These are phyloP conservation scores for Striga asiatica DNA, from an alignment of 257 asterid genomes.

Conservation along the genomic window DNA sequence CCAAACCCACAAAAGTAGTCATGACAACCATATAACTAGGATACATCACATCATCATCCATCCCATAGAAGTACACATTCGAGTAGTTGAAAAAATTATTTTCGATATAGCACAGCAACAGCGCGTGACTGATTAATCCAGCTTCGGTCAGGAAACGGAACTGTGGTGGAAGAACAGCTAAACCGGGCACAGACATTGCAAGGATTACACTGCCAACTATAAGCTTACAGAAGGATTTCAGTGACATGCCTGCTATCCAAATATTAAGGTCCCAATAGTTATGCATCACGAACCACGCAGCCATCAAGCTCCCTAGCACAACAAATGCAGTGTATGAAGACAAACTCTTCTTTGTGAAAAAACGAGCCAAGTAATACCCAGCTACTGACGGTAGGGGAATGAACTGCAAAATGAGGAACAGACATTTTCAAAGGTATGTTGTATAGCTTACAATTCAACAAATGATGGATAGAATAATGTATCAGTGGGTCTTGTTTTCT, in stretches of 20 bases:
- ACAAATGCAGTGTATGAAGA: slow-evolving; percentile 81
- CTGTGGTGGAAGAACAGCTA: slow-evolving; percentile 80
- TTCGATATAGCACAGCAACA: slow-evolving; percentile 81
- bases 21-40: slow-evolving; percentile 94
- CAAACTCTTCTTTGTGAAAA: slow-evolving; percentile 81
- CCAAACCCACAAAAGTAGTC: slow-evolving; percentile 84
- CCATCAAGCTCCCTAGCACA: slow-evolving; percentile 89
- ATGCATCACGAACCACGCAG: slow-evolving; percentile 92
- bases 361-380: slow-evolving; percentile 91
- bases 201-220: slow-evolving; percentile 82
- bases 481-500: background rate
- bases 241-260: slow-evolving; percentile 98
- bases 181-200: slow-evolving; percentile 92
- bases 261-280: slow-evolving; percentile 96
- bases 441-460: slow-evolving; percentile 2
- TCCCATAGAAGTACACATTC: slow-evolving; percentile 76
- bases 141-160: slow-evolving; percentile 63
- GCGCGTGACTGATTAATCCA: slow-evolving; percentile 75
- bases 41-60: slow-evolving; percentile 95
- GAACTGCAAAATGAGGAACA: slow-evolving; percentile 50
- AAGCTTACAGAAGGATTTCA: slow-evolving; percentile 91
- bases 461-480: slow-evolving; percentile 13
- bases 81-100: slow-evolving; percentile 82
- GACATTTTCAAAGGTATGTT: slow-evolving; percentile 11
- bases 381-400: slow-evolving; percentile 87